Evolutionary conservation across 1,139 yeast genomes (phyloP), one percentile per base, ranked within the genome.

Genomic region (Hemisphaericaspora xylanilytica): DNA sequence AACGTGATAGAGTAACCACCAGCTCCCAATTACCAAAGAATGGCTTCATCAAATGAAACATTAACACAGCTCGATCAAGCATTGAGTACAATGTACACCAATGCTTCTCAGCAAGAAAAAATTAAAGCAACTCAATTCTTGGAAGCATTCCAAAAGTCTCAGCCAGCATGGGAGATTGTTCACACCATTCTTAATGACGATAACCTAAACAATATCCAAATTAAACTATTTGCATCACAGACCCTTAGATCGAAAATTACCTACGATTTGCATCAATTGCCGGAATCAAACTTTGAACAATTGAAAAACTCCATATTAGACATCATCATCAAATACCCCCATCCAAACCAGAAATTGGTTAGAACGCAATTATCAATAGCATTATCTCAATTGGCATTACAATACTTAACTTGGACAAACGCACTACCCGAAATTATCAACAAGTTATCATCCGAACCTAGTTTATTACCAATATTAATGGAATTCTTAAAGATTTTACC

Each of bases 401-500:
- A 90, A 59, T 80, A 74, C 48, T 55, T 82, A 36, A 66, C 68
- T 22, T 92, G 98, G 98, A 56, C 63, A 13, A 67, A 78, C 44
- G 88, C 95, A 0, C 61, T 89, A 15, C 70, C 67, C 13, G 97
- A 92, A 50, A 75, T 89, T 45, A 73, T 82, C 12, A 48, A 68
- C 4, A 63, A 67, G 31, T 66, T 86, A 45, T 77, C 79, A 10
- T 35, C 40, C 9, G 46, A 53, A 27, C 34, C 41, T 11, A 39
- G 46, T 13, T 44, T 52, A 17, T 45, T 61, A 44, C 55, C 63
- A 37, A 52, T 64, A 41, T 55, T 67, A 32, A 67, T 94, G 45
- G 95, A 87, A 54, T 89, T 90, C 53, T 72, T 94, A 46, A 82
- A 81, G 55, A 82, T 92, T 36, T 67, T 94, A 41, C 98, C 99